Percentiles rank a stretch among this genome's conserved stretches.
Conservation (phyloP, 257 asterid species). For the Solanum infundibuliforme region DNA sequence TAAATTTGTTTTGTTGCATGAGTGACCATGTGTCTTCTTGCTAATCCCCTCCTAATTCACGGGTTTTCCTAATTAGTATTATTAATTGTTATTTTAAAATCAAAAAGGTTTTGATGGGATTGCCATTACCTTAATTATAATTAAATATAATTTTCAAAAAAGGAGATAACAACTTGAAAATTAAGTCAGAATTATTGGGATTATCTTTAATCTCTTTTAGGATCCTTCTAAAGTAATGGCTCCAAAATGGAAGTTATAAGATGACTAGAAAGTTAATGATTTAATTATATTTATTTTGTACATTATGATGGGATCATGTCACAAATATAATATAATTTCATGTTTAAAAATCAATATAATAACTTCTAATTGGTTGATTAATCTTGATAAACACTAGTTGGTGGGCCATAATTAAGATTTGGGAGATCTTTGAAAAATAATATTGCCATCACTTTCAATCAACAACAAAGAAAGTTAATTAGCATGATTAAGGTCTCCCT, state of each 20-base stretch:
- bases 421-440: conserved; percentile 62
- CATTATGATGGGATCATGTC: conserved; percentile 20
- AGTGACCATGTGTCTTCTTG: neutral
- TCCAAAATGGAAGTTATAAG: conserved; percentile 36
- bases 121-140: neutral
- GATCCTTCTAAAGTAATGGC: conserved; percentile 72
- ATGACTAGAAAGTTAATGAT: conserved; percentile 50
- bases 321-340: conserved; percentile 19
- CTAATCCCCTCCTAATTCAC: neutral
- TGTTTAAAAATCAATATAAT: neutral
- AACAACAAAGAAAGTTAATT: conserved; percentile 33
- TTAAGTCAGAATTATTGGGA: conserved; percentile 32
- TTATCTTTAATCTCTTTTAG: conserved; percentile 27
- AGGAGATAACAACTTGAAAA: conserved; percentile 42
- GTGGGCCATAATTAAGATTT: conserved; percentile 51
- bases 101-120: neutral
- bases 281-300: neutral
- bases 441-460: conserved; percentile 59
- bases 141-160: conserved; percentile 20
- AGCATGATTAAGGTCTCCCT: conserved; percentile 41
- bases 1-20: neutral
- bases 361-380: conserved; percentile 31
- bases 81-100: neutral
- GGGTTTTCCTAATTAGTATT: neutral
- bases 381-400: conserved; percentile 33